Percentiles rank a stretch among this genome's conserved stretches.
Conservation (phyloP, 2,329 filamentous ascomycete genomes). For the Phialophora macrospora region DNA sequence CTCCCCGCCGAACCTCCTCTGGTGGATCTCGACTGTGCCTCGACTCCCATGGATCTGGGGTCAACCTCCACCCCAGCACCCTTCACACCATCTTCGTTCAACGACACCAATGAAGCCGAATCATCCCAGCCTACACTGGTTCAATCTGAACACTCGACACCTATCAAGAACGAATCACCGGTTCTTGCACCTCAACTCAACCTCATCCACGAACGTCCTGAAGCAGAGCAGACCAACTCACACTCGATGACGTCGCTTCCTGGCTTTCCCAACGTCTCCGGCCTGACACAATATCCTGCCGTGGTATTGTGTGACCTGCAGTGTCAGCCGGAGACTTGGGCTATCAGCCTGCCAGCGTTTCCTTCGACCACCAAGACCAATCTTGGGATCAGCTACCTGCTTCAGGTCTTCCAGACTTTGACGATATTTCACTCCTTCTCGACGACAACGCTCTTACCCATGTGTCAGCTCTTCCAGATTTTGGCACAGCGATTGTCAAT, state of each 20-base stretch:
- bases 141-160: constrained; percentile 40
- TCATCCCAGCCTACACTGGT: constrained; percentile 42
- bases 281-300: constrained; percentile 99
- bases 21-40: constrained; percentile 39
- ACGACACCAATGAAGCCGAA: constrained; percentile 48
- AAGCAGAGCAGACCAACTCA: constrained; percentile 47
- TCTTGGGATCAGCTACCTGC: constrained; percentile 48
- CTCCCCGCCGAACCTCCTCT: constrained; percentile 22
- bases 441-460: constrained; percentile 70
- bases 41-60: constrained; percentile 37
- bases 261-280: constrained; percentile 56
- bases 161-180: constrained; percentile 36
- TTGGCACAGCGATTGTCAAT: constrained; percentile 78
- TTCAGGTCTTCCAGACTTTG: constrained; percentile 68
- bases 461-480: constrained; percentile 71
- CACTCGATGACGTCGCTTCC: constrained; percentile 42
- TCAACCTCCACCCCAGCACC: constrained; percentile 42
- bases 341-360: constrained; percentile 53
- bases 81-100: constrained; percentile 48
- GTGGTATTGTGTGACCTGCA: constrained; percentile 99
- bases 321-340: constrained; percentile 84
- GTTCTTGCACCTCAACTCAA: constrained; percentile 36
- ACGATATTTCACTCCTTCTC: constrained; percentile 66
- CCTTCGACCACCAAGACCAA: constrained; percentile 48
- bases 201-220: constrained; percentile 41